Evolutionary conservation across 148 eudicot genomes (phyloP).

Genomic region (Silene conica): DNA sequence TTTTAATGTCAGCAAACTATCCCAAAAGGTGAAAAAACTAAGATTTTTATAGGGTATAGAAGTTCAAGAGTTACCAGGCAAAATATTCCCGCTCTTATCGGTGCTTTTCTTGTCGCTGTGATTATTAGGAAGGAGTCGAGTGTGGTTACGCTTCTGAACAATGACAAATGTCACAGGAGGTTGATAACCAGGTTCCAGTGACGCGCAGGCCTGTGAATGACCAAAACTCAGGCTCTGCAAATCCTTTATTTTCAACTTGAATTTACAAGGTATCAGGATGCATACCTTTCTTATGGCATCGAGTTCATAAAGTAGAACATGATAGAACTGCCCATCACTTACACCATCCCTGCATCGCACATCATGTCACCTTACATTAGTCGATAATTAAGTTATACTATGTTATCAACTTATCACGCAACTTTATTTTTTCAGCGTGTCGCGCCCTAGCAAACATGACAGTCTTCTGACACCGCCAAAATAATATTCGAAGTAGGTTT

Average conservation of each 20-base stretch:
- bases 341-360: conserved; percentile 78
- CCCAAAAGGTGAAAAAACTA: neutral
- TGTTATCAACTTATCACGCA: too few relatives aligned
- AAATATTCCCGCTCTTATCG: conserved; percentile 80
- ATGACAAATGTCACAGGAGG: conserved; percentile 88
- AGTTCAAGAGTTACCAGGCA: too few relatives aligned
- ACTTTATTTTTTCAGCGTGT: too few relatives aligned
- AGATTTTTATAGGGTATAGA: too few relatives aligned
- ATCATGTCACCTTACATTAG: conserved; percentile 8
- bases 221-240: conserved; percentile 11
- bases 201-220: conserved; percentile 70
- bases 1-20: neutral
- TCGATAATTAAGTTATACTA: neutral
- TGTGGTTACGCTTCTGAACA: conserved; percentile 94
- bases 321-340: conserved; percentile 92
- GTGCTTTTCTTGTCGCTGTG: conserved; percentile 58
- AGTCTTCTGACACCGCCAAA: too few relatives aligned
- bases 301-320: conserved; percentile 80
- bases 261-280: conserved; percentile 7
- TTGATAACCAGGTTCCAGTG: conserved; percentile 75
- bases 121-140: conserved; percentile 73
- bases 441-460: too few relatives aligned
- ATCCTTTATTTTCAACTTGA: neutral
- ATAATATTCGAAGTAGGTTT: too few relatives aligned
- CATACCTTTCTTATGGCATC: conserved; percentile 92